phyloP scores from a whole-genome alignment of 208 protist genomes.

The Wallacemonas sp. region DNA sequence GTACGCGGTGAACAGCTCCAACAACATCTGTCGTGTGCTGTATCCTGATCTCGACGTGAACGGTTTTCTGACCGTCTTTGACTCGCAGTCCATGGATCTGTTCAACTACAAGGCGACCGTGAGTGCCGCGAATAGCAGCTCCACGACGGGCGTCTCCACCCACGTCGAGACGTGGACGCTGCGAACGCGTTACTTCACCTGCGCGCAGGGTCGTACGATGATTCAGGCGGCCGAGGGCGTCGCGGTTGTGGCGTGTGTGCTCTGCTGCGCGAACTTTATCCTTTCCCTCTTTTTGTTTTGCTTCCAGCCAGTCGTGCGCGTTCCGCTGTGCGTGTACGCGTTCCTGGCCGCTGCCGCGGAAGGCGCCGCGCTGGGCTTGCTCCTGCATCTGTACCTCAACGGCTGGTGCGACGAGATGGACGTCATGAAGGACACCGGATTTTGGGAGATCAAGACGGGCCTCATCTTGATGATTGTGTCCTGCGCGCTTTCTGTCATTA shows the following conservation, averaged over 20 bases:
- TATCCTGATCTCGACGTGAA: not conserved
- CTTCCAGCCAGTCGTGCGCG: conserved; percentile 28
- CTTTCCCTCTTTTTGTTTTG: conserved; percentile 40
- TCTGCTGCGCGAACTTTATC: conserved; percentile 36
- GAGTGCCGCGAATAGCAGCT: not conserved
- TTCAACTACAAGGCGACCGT: conserved; percentile 18
- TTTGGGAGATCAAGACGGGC: conserved; percentile 25
- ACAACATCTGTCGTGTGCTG: too few relatives aligned
- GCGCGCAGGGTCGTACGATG: conserved; percentile 36
- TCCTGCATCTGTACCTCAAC: conserved; percentile 41
- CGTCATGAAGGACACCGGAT: conserved; percentile 17
- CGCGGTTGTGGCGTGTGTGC: conserved; percentile 38
- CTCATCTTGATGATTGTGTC: conserved; percentile 25
- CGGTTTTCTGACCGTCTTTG: conserved; percentile 2
- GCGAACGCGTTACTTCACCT: conserved; percentile 40
- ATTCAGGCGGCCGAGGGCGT: conserved; percentile 59
- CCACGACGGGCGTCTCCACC: not conserved
- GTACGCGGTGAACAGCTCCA: too few relatives aligned
- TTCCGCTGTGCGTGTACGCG: conserved; percentile 15
- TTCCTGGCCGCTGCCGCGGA: conserved; percentile 17
- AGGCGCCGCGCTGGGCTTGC: conserved; percentile 26
- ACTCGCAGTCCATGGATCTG: conserved; percentile 5
- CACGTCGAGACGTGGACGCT: conserved; percentile 1
- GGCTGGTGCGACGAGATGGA: conserved; percentile 36
- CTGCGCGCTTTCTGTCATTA: conserved; percentile 15